phyloP scores from a whole-genome alignment of 441 rosid genomes.

The Flueggea neowawraea region DNA sequence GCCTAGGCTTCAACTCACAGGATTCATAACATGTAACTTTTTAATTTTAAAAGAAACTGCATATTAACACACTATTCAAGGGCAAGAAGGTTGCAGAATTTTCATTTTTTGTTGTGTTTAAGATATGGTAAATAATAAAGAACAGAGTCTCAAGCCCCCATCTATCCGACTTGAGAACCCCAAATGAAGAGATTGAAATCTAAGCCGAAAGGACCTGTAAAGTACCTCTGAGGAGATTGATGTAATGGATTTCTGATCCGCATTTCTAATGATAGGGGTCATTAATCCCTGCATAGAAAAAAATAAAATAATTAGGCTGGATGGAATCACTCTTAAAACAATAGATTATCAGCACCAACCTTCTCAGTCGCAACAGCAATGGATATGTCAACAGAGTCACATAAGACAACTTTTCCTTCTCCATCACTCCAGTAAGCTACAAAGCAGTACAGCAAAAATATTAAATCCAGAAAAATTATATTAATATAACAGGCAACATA shows the following conservation, averaged over 20 bases:
- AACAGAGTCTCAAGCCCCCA: not conserved
- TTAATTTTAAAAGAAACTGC: too few species aligned
- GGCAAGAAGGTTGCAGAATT: not conserved
- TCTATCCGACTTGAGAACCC: not conserved
- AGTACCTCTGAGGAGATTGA: constrained; percentile 84
- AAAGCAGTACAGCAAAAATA: constrained; percentile 2
- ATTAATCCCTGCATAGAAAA: constrained; percentile 75
- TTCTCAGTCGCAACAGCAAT: constrained; percentile 98
- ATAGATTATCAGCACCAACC: constrained; percentile 38
- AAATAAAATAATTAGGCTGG: constrained; percentile 23
- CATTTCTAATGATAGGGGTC: constrained; percentile 93
- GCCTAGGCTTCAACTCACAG: too few species aligned
- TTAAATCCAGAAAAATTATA: too few species aligned
- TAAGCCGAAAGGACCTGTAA: not conserved
- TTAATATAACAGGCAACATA: too few species aligned
- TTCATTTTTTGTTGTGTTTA: not conserved
- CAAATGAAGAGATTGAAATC: constrained; percentile 4
- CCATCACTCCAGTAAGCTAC: constrained; percentile 87
- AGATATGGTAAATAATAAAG: not conserved
- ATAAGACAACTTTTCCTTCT: constrained; percentile 65
- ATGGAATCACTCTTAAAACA: constrained; percentile 9
- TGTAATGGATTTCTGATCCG: constrained; percentile 91
- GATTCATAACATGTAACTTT: too few species aligned
- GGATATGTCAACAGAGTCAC: constrained; percentile 83
- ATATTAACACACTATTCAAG: not conserved